phyloP scores from a whole-genome alignment of 2,329 filamentous ascomycete genomes.

The Colletotrichum simmondsii region DNA sequence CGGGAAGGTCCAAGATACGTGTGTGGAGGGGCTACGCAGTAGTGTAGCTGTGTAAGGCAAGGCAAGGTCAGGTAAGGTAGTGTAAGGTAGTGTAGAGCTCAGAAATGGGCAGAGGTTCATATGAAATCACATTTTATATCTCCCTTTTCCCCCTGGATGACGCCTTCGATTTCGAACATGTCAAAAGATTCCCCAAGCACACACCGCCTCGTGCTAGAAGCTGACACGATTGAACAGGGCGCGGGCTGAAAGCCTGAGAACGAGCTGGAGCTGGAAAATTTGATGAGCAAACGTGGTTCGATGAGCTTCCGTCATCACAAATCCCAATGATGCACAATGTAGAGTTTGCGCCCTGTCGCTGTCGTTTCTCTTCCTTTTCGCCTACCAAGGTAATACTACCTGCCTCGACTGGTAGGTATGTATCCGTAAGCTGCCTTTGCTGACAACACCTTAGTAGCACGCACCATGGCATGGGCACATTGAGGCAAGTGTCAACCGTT shows the following conservation, averaged over 20 bases:
- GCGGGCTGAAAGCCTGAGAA: neutral
- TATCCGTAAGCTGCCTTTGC: neutral
- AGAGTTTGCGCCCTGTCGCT: conserved; percentile 9
- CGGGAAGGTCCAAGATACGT: conserved; percentile 4
- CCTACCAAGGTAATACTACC: neutral
- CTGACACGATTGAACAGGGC: neutral
- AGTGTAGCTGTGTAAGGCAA: too few species aligned
- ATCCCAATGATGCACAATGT: conserved; percentile 28
- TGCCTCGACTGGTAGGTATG: neutral
- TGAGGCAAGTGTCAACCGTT: neutral
- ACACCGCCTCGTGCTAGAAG: conserved; percentile 1
- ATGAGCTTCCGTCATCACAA: conserved; percentile 33
- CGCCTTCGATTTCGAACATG: conserved; percentile 21
- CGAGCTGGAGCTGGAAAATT: conserved; percentile 19
- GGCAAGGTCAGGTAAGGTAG: too few species aligned
- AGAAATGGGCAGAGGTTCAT: neutral
- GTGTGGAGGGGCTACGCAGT: neutral
- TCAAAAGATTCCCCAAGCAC: neutral
- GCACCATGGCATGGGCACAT: neutral
- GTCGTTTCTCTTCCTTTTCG: neutral
- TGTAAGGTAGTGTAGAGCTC: too few species aligned
- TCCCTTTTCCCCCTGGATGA: conserved; percentile 7
- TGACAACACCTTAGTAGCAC: neutral
- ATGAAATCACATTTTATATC: conserved; percentile 25
- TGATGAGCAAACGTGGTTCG: conserved; percentile 27